phyloP scores from a whole-genome alignment of 495 filamentous ascomycete species.

The Xylaria bambusicola region DNA sequence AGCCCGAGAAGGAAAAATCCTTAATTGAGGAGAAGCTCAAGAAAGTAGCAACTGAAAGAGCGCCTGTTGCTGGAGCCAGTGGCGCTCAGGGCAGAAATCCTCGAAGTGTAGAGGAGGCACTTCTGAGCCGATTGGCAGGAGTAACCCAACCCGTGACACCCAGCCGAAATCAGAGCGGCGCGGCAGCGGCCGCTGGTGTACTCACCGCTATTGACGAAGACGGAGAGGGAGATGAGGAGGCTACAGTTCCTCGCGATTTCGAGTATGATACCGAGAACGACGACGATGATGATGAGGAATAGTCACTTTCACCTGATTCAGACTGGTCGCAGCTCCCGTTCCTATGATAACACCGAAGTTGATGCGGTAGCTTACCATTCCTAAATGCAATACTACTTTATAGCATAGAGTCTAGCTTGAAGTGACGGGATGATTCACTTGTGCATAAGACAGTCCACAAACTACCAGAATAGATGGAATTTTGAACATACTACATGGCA shows the following conservation, averaged over 20 bases:
- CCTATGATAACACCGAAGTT: no score
- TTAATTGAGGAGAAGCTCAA: conserved; percentile 85
- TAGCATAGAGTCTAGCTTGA: conserved; percentile 11
- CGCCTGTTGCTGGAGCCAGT: conserved; percentile 47
- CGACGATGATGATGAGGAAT: conserved; percentile 59
- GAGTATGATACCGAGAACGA: conserved; percentile 82
- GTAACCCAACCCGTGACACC: conserved; percentile 25
- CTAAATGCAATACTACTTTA: background rate
- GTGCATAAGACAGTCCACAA: background rate
- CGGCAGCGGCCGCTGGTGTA: conserved; percentile 75
- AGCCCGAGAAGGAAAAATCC: conserved; percentile 73
- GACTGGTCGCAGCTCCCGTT: no score
- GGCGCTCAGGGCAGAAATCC: conserved; percentile 27
- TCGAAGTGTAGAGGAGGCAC: conserved; percentile 30
- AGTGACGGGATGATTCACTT: background rate
- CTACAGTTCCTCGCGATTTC: conserved; percentile 76
- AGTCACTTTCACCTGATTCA: background rate
- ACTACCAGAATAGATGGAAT: background rate
- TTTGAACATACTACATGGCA: no score
- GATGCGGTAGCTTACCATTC: background rate
- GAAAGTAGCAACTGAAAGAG: conserved; percentile 69
- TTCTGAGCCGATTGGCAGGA: conserved; percentile 30
- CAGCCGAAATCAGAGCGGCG: conserved; percentile 49
- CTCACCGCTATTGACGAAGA: conserved; percentile 86
- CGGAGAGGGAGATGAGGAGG: conserved; percentile 79